Evolutionary conservation across 108 stramenopile genomes (phyloP).

Genomic region (Seminavis robusta): DNA sequence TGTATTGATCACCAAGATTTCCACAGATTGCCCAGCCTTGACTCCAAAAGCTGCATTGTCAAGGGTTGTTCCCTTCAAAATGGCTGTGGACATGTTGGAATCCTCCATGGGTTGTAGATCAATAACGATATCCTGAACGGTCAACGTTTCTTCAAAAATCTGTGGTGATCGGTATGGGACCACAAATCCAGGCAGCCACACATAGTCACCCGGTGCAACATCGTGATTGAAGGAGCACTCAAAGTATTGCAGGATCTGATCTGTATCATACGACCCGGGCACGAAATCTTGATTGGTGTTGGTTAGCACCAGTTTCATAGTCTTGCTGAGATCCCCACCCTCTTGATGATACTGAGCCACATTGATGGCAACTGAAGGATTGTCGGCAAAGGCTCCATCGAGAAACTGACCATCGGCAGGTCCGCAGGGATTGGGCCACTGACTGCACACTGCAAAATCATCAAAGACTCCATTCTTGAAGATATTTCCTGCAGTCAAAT

Average conservation of each 20-base stretch:
- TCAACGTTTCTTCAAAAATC: slow-evolving; percentile 24
- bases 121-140: slow-evolving; percentile 1
- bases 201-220: slow-evolving; percentile 21
- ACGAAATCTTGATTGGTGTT: slow-evolving; percentile 22
- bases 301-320: slow-evolving; percentile 29
- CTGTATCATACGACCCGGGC: slow-evolving; percentile 3
- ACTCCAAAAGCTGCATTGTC: slow-evolving; percentile 25
- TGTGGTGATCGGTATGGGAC: slow-evolving; percentile 18
- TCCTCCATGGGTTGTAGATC: slow-evolving; percentile 11
- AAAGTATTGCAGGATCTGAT: slow-evolving; percentile 32
- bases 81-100: slow-evolving; percentile 18
- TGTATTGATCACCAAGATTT: slow-evolving; percentile 23
- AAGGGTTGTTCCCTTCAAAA: slow-evolving; percentile 25
- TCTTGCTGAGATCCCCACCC: slow-evolving; percentile 1
- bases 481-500: no score
- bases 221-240: slow-evolving; percentile 15
- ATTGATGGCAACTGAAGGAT: slow-evolving; percentile 24
- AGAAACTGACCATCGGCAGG: not conserved
- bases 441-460: slow-evolving; percentile 19
- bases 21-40: slow-evolving; percentile 21
- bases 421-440: slow-evolving; percentile 15
- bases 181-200: slow-evolving; percentile 26
- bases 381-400: slow-evolving; percentile 22
- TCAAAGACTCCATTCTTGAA: no score
- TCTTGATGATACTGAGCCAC: slow-evolving; percentile 24